A percentile compares a stretch with the other conserved stretches of the same genome.
Evolutionary conservation across 2,329 filamentous ascomycete genomes (phyloP).

Genomic region (Zymoseptoria tritici): DNA sequence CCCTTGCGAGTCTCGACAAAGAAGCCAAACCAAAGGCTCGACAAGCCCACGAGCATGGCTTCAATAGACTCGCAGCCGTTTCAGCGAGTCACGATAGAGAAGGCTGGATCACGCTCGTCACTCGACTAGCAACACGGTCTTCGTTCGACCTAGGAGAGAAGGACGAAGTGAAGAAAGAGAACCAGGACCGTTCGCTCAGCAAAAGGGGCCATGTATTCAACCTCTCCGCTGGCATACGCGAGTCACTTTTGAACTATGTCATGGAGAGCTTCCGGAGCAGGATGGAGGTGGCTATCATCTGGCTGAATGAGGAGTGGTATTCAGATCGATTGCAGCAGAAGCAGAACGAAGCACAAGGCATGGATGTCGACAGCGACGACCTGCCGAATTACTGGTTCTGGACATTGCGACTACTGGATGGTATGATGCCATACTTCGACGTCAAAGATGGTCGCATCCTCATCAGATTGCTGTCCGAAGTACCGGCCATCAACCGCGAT

Average conservation of each 20-base stretch:
- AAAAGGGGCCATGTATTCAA: slow-evolving; percentile 31
- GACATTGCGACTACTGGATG: slow-evolving; percentile 59
- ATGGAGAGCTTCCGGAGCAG: slow-evolving; percentile 86
- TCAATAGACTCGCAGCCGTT: slow-evolving; percentile 69
- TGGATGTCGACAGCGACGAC: slow-evolving; percentile 9
- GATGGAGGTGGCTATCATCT: slow-evolving; percentile 83
- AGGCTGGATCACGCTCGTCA: slow-evolving; percentile 83
- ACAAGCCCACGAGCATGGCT: slow-evolving; percentile 49
- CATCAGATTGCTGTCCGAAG: slow-evolving; percentile 83
- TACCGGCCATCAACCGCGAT: slow-evolving; percentile 66
- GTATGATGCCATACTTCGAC: slow-evolving; percentile 85
- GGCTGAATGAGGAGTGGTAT: slow-evolving; percentile 98
- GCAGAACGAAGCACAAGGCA: slow-evolving; percentile 10
- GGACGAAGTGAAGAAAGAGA: slow-evolving; percentile 28
- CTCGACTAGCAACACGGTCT: slow-evolving; percentile 74
- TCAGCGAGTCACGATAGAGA: slow-evolving; percentile 71
- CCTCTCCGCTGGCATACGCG: slow-evolving; percentile 65
- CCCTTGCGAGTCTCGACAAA: slow-evolving; percentile 67
- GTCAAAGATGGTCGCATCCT: slow-evolving; percentile 74
- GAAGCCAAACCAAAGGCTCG: slow-evolving; percentile 49
- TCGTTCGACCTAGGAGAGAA: slow-evolving; percentile 59
- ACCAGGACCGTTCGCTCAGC: slow-evolving; percentile 11
- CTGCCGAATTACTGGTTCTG: slow-evolving; percentile 24
- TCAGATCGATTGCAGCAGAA: slow-evolving; percentile 62
- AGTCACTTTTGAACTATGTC: slow-evolving; percentile 75